phyloP scores from a whole-genome alignment of 129 eudicot genomes.

The Artemisia argyi region DNA sequence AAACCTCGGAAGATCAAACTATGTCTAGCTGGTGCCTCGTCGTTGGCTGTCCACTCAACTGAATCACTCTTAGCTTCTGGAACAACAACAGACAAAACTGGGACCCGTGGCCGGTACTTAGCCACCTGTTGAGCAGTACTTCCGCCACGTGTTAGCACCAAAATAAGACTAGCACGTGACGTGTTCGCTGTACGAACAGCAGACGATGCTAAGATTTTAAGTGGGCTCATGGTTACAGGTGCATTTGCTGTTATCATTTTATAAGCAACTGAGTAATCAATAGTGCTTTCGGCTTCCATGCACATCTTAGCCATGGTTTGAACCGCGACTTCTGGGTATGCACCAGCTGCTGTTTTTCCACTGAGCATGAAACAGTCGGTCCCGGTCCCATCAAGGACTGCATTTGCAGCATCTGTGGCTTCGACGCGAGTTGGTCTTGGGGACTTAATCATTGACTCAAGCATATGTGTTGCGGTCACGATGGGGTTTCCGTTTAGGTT shows the following conservation, averaged over 20 bases:
- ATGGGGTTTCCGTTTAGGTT: not conserved
- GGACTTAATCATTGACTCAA: not conserved
- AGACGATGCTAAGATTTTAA: too few species aligned
- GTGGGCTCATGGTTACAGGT: too few species aligned
- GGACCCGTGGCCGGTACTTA: slow-evolving; percentile 38
- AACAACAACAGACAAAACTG: slow-evolving; percentile 32
- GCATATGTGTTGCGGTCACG: not conserved
- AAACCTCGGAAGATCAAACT: slow-evolving; percentile 35
- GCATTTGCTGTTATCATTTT: too few species aligned
- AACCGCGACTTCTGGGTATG: too few species aligned
- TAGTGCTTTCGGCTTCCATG: too few species aligned
- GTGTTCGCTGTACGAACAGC: not conserved
- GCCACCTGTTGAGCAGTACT: too few species aligned
- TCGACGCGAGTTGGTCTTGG: not conserved
- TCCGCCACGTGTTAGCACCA: too few species aligned
- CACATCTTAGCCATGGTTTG: too few species aligned
- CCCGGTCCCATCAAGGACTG: too few species aligned
- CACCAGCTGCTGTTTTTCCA: too few species aligned
- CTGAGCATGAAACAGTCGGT: too few species aligned
- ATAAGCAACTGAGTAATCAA: too few species aligned
- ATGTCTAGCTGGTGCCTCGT: slow-evolving; percentile 29
- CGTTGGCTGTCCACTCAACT: slow-evolving; percentile 14
- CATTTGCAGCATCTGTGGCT: not conserved
- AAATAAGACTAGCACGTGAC: not conserved
- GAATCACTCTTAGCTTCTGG: slow-evolving; percentile 18